These are phyloP conservation scores for Wallacemonas sp. DNA, from an alignment of 208 protist species.

Conservation along the genomic window DNA sequence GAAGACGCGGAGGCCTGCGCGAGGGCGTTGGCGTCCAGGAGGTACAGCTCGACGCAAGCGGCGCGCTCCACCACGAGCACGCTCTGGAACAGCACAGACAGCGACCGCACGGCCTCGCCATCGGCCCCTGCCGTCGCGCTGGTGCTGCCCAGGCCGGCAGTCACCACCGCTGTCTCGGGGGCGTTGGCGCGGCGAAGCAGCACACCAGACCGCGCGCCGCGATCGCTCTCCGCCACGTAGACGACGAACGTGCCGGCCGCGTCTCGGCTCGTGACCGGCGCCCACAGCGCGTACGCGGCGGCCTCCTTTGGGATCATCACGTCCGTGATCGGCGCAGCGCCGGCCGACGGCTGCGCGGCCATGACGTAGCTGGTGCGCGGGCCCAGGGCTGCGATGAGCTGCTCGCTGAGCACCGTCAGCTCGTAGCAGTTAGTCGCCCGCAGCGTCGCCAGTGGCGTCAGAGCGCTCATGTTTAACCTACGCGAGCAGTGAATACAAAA, in stretches of 20 bases:
- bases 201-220: slow-evolving; percentile 8
- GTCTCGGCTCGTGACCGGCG: slow-evolving; percentile 29
- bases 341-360: neutral
- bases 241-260: slow-evolving; percentile 16
- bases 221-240: slow-evolving; percentile 12
- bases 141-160: neutral
- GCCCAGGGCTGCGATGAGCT: slow-evolving; percentile 44
- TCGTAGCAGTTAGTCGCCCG: slow-evolving; percentile 46
- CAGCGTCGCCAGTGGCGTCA: slow-evolving; percentile 36
- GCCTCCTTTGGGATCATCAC: slow-evolving; percentile 36
- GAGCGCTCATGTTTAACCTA: neutral
- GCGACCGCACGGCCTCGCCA: neutral
- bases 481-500: slow-evolving; percentile 11
- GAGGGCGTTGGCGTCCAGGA: neutral
- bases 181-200: slow-evolving; percentile 15
- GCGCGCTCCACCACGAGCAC: slow-evolving; percentile 11
- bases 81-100: slow-evolving; percentile 9
- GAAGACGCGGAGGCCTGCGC: neutral
- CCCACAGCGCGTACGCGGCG: slow-evolving; percentile 43
- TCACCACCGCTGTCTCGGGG: neutral
- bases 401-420: slow-evolving; percentile 35
- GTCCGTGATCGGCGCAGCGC: slow-evolving; percentile 15
- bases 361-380: slow-evolving; percentile 38
- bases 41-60: neutral
- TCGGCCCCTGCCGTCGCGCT: neutral